Evolutionary conservation across 2,329 filamentous ascomycete species (phyloP), one percentile per base, ranked within the genome.

Genomic region (Lecanosticta acicola): DNA sequence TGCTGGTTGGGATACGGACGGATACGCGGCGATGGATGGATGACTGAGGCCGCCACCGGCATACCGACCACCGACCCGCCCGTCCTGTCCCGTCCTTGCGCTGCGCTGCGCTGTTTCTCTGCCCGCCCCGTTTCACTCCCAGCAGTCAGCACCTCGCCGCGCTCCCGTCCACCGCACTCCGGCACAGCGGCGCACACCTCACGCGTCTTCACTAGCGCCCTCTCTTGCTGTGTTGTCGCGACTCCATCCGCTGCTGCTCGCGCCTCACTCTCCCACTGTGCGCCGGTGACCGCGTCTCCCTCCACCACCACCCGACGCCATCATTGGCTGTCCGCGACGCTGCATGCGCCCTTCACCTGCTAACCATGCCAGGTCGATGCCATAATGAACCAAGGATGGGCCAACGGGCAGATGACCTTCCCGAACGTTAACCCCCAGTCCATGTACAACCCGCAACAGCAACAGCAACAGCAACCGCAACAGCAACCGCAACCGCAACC

Each of bases 371-470:
- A 39, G 11, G 13, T 43, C 19, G 8, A 48, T 50, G 48, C 48
- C 39, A 55, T 40, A 36, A 55, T 55, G 53, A 54, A 54, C 46
- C 33, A 39, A 38, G 26, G 14, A 36, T 43, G 41, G 41, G 19
- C 21, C 36, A 46, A 46, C 38, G 43, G 37, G 19, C 42, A 43
- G 41, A 16, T 21, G 21, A 19, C 37, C 17, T 24, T 39, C 37
- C 37, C 37, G 7, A 29, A 39, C 37, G 18, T 39, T 39, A 39
- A 39, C 37, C 37, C 37, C 41, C 52, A 18, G 47, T 39, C 46
- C 53, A 57, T 48, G 43, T 45, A 57, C 39, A 56, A 59, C 43
- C 55, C 52, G 16, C 42, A 47, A 21, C 24, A 32, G 13, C 21
- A 36, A 24, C 45, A 52, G 37, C 24, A 29, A 29, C 43, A 47